phyloP scores from a whole-genome alignment of 768 basidiomycete genomes.

The Tephrocybe sp. region DNA sequence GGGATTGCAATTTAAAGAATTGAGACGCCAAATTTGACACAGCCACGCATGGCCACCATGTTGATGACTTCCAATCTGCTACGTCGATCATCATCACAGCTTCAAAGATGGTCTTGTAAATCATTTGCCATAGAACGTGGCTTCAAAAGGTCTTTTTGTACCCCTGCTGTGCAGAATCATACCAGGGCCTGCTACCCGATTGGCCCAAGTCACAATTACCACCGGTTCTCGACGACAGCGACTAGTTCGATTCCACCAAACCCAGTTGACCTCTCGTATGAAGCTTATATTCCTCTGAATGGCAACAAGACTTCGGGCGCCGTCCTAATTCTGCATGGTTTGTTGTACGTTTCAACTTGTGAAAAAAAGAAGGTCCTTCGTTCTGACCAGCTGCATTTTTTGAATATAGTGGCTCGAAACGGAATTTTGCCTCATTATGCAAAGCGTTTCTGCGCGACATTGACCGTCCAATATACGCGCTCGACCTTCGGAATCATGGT shows the following conservation, averaged over 20 bases:
- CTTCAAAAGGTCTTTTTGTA: too few species aligned
- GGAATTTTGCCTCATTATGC: constrained; percentile 79
- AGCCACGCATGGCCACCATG: constrained; percentile 4
- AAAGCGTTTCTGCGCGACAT: constrained; percentile 64
- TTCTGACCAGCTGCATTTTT: not conserved
- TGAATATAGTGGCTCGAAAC: constrained; percentile 67
- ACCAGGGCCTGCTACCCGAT: too few species aligned
- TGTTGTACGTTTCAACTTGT: constrained; percentile 41
- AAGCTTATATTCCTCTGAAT: constrained; percentile 13
- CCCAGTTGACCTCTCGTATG: constrained; percentile 19
- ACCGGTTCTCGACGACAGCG: not conserved
- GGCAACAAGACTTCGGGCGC: constrained; percentile 34
- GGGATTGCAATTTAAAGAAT: too few species aligned
- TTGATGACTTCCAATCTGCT: not conserved
- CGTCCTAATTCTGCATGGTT: constrained; percentile 55
- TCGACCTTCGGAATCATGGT: constrained; percentile 85
- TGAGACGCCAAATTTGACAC: not conserved
- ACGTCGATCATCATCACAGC: not conserved
- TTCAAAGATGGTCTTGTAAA: not conserved
- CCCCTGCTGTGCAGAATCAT: too few species aligned
- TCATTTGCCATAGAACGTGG: too few species aligned
- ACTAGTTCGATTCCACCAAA: constrained; percentile 2
- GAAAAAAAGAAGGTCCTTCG: not conserved
- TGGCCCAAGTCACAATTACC: too few species aligned
- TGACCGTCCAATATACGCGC: constrained; percentile 61